Evolutionary conservation across 2,329 filamentous ascomycete species (phyloP), one percentile per base, ranked within the genome.

Genomic region (Zasmidium angulare): DNA sequence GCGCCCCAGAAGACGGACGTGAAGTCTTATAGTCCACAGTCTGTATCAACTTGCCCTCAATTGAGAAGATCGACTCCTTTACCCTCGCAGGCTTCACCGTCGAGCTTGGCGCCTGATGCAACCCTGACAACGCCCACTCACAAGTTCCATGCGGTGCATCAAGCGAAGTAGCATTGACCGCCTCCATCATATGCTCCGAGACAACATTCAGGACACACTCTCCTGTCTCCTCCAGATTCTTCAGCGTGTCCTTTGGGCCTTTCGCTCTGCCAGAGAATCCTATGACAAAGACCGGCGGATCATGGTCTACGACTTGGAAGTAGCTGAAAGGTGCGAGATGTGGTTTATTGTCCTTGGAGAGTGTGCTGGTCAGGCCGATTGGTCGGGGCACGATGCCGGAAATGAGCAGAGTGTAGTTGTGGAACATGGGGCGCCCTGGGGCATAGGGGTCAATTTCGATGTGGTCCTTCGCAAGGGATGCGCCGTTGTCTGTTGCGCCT

Each of bases 401-500:
- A 75, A 97, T 96, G 62, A 97, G 81, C 12, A 97, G 84, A 77
- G 96, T 96, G 84, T 98, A 97, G 82, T 97, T 97, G 77, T 84
- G 86, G 1, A 80, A 77, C 0, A 85, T 77, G 0, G 86, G 82
- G 0, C 93, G 84, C 29, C 87, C 89, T 24, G 86, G 78, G 56
- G 82, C 88, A 73, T 93, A 86, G 0, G 93, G 93, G 74, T 96
- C 88, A 68, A 97, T 96, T 70, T 87, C 79, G 64, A 93, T 76
- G 77, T 96, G 90, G 1, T 78, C 73, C 60, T 85, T 84, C 56
- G 78, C 71, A 63, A 84, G 69, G 56, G 76, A 74, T 51, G 76
- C 77, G 11, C 81, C 80, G 19, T 74, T 71, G 62, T 78, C 73
- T 77, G 91, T 92, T 60, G 85, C 81, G 65, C 89, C 89, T 51